Base-by-base conservation (phyloP, 2,329 filamentous ascomycete species). In the Cercospora brassicicola region DNA sequence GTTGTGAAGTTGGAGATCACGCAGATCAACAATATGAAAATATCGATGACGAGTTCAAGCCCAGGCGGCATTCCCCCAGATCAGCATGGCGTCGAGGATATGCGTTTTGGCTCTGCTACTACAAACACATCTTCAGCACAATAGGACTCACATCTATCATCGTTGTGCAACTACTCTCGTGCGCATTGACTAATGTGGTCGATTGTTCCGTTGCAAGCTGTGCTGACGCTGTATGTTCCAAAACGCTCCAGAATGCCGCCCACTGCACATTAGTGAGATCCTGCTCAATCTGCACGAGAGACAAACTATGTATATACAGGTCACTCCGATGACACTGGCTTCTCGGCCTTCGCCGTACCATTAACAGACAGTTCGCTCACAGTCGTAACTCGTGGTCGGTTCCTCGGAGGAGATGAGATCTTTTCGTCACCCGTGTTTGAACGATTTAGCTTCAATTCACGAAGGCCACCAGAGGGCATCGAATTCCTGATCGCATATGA, bases 281-380 rank as follows among this genome's bases (percentile, higher is more conserved):
- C 45, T 26, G 45, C 45, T 51, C 45, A 13, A 51, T 23, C 7
- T 10, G 20, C 13, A 23, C 18, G 45, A 51, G 45, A 20, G 20
- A 51, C 18, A 51, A 13, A 13, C 36, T 42, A 42, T 39, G 36
- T 51, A 51, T 51, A 51, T 23, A 51, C 45, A 51, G 45, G 10
- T 51, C 20, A 51, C 45, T 51, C 20, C 18, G 45, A 97, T 89
- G 78, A 93, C 90, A 78, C 93, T 95, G 76, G 92, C 90, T 4
- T 90, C 83, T n/a, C 87, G 87, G 75, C 62, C 86, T 82, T 68
- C 84, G 2, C 82, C 80, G 3, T 87, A 86, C 86, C 96, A 95
- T 2, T 59, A 18, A 59, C 26, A 33, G 26, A 10, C 55, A 33
- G 26, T 33, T 57, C 55, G 55, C 26, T 30, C 1, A 30, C 55